phyloP scores from a whole-genome alignment of 2,329 filamentous ascomycete species.

The Leptographium flavum region DNA sequence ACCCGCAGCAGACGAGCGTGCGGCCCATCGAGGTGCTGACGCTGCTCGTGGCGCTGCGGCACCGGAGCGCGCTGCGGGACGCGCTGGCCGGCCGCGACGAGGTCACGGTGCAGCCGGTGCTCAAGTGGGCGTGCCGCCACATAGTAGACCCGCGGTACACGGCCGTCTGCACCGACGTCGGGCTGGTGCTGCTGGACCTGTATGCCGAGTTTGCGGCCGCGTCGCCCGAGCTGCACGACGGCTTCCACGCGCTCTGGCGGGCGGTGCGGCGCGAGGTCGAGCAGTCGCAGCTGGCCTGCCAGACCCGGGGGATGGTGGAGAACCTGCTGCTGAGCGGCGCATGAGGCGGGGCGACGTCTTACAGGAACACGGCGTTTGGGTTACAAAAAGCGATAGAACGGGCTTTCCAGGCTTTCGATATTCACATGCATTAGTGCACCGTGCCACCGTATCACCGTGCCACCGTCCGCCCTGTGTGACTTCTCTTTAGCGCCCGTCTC shows the following conservation, averaged over 20 bases:
- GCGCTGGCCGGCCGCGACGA: constrained; percentile 75
- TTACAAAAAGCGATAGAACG: too few species aligned
- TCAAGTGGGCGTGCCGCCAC: constrained; percentile 70
- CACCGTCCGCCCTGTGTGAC: too few species aligned
- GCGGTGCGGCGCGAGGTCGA: constrained; percentile 67
- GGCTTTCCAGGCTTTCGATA: too few species aligned
- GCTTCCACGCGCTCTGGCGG: constrained; percentile 54
- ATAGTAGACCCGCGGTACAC: constrained; percentile 75
- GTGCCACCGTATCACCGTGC: too few species aligned
- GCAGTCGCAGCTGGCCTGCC: constrained; percentile 66
- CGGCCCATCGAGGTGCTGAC: constrained; percentile 54
- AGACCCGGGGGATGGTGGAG: constrained; percentile 80
- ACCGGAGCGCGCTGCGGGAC: constrained; percentile 70
- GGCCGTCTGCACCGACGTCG: constrained; percentile 67
- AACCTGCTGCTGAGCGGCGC: constrained; percentile 38
- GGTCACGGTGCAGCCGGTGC: constrained; percentile 62
- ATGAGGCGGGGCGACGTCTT: not conserved
- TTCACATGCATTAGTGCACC: too few species aligned
- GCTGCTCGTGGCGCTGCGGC: constrained; percentile 68
- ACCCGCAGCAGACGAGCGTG: constrained; percentile 34
- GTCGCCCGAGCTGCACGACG: constrained; percentile 55
- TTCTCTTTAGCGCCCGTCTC: too few species aligned
- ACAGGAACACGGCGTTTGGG: too few species aligned
- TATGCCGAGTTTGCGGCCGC: constrained; percentile 70
- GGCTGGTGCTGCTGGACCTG: constrained; percentile 69